These are phyloP conservation scores for Dryadomyces quercivorus DNA, from an alignment of 2,329 filamentous ascomycete species.

Conservation along the genomic window DNA sequence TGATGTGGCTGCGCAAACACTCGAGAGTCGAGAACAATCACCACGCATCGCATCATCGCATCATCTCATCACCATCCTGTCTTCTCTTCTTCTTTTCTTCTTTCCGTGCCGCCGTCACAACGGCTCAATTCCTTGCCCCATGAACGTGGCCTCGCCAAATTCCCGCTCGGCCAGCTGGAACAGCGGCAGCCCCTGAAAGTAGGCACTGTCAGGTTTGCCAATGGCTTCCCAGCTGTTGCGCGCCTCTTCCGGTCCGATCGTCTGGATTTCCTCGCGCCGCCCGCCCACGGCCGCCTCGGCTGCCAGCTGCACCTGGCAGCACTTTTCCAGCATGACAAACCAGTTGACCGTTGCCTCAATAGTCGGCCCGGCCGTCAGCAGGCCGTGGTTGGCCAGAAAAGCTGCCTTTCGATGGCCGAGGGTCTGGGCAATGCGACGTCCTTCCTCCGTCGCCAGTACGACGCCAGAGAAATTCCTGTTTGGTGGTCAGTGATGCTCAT, in stretches of 20 bases:
- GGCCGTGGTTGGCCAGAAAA: conserved; percentile 41
- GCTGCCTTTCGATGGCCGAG: conserved; percentile 38
- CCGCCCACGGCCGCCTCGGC: conserved; percentile 49
- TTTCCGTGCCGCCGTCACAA: neutral
- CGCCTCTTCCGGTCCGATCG: conserved; percentile 14
- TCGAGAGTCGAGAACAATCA: too few species aligned
- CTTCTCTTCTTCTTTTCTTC: too few species aligned
- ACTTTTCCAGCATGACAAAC: conserved; percentile 39
- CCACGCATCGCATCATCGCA: too few species aligned
- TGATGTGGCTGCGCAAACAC: too few species aligned
- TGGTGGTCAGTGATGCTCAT: too few species aligned
- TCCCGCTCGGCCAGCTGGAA: conserved; percentile 17
- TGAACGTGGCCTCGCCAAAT: conserved; percentile 15
- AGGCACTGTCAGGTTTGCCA: conserved; percentile 11
- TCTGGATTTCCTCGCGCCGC: conserved; percentile 29
- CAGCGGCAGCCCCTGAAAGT: conserved; percentile 16
- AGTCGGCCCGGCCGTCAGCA: conserved; percentile 35
- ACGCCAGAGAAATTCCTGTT: conserved; percentile 33
- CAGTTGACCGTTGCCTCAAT: conserved; percentile 41
- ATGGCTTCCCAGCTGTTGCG: conserved; percentile 13
- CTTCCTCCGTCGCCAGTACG: conserved; percentile 39
- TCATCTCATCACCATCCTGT: too few species aligned
- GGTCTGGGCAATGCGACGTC: conserved; percentile 31
- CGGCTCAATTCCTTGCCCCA: conserved; percentile 13
- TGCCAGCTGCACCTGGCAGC: conserved; percentile 34